These are phyloP conservation scores for Pichia nakasei DNA, from an alignment of 805 yeast species.

Conservation along the genomic window DNA sequence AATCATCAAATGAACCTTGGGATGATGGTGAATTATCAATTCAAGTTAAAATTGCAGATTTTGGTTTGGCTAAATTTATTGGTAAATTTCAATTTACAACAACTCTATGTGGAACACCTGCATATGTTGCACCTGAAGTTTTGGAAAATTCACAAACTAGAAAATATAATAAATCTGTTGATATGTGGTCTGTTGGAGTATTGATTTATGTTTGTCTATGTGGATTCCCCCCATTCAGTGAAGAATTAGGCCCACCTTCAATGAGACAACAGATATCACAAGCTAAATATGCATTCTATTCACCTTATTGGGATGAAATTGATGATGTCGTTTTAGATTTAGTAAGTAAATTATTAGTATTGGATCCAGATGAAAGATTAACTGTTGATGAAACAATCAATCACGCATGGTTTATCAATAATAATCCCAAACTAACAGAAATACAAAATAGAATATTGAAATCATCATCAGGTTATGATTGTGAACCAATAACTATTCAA, in stretches of 20 bases:
- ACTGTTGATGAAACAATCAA: slow-evolving; percentile 30
- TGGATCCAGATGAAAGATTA: slow-evolving; percentile 38
- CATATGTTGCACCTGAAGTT: slow-evolving; percentile 81
- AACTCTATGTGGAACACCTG: slow-evolving; percentile 81
- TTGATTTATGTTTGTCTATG: slow-evolving; percentile 68
- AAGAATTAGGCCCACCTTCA: slow-evolving; percentile 69
- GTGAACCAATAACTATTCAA: slow-evolving; percentile 21
- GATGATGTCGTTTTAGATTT: slow-evolving; percentile 58
- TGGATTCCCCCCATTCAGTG: slow-evolving; percentile 83
- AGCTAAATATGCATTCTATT: slow-evolving; percentile 64
- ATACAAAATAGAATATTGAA: no score
- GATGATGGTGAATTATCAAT: slow-evolving; percentile 52
- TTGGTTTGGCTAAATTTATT: slow-evolving; percentile 62
- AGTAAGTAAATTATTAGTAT: slow-evolving; percentile 51
- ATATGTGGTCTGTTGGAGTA: slow-evolving; percentile 79
- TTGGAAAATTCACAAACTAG: slow-evolving; percentile 40
- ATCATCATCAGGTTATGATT: slow-evolving; percentile 8
- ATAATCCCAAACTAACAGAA: slow-evolving; percentile 18
- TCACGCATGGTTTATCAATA: slow-evolving; percentile 36
- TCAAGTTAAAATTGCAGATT: slow-evolving; percentile 69
- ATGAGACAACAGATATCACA: slow-evolving; percentile 65
- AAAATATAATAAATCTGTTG: slow-evolving; percentile 62
- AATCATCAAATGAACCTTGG: slow-evolving; percentile 36
- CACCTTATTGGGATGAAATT: slow-evolving; percentile 73
- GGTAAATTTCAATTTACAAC: slow-evolving; percentile 69